Base-by-base conservation (phyloP, 768 basidiomycete genomes). In the Tulasnella sp. region DNA sequence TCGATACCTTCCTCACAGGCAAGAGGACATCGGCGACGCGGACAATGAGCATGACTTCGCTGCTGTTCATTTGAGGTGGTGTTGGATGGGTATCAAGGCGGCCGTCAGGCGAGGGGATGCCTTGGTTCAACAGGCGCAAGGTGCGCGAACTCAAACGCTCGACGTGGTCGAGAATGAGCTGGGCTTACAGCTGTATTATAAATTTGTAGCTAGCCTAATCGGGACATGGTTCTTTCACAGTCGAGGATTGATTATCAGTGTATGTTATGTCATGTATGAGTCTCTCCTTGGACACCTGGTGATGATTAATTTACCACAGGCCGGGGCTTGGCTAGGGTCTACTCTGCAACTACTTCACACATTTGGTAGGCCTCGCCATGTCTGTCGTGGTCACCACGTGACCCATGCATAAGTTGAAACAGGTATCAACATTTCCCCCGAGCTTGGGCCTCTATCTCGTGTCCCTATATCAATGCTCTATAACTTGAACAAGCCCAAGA, bases 191-290 rank as follows among this genome's bases (percentile, higher is more conserved):
- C 10, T 24, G 24, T 49, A 2, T 5, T 22, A 11, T 2, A 9
- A 7, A 15, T 4, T 31, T 11, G 4, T 38, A 59, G 57, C 57
- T 5, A 25, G 29, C 3, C 30, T 59, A 30, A 49, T 59, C 8
- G 22, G 25, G 29, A 25, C 57, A 12, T 59, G 57, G 57, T 59
- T 49, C 48, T 22, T 31, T 46, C 49, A 59, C 25, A 59, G 44
- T 21, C 9, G 29, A 10, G 57, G 57, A 12, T 12, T 21, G 4
- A 21, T 46, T 11, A 45, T 59, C 49, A 41, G 49, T 48, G 57
- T 59, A 27, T 17, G 57, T 55, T 3, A 3, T 24, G 12, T 19
- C 8, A 19, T 56, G 15, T 42, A 1, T 27, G 9, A 21, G n/a
- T n/a, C 2, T 17, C 8, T 25, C 19, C 19, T n/a, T n/a, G 3